Conservation (phyloP, 306 rosid species). For the Mimosa pudica region DNA sequence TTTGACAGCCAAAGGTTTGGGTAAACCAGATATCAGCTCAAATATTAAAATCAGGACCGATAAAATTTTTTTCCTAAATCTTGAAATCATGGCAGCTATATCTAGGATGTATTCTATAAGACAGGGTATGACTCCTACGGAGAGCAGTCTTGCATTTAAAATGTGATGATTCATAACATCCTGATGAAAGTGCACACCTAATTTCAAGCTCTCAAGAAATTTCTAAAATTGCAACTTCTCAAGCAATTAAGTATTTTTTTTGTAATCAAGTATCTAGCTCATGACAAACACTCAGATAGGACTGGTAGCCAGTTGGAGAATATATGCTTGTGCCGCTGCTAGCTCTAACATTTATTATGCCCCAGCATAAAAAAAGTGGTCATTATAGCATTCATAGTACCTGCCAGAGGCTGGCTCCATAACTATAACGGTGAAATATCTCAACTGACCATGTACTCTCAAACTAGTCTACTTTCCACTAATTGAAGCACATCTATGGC, state of each 20-base stretch:
- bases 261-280: neutral
- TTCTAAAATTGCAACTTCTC: neutral
- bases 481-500: conserved; percentile 18
- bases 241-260: neutral
- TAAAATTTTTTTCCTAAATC: neutral
- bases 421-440: neutral
- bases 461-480: neutral
- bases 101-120: neutral
- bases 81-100: neutral
- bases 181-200: neutral
- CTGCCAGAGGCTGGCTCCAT: conserved; percentile 8
- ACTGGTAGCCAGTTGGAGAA: neutral
- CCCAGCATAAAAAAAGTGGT: conserved; percentile 1
- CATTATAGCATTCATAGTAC: neutral
- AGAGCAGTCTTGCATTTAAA: neutral
- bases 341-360: conserved; percentile 4
- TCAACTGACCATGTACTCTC: conserved; percentile 16
- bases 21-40: neutral
- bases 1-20: neutral
- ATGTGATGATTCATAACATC: neutral
- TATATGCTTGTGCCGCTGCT: conserved; percentile 13
- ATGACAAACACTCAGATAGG: neutral
- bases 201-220: neutral
- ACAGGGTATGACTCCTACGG: neutral
- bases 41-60: neutral